Conservation (phyloP, 192 early-diverging fungal genomes). For the Cladochytrium replicatum region DNA sequence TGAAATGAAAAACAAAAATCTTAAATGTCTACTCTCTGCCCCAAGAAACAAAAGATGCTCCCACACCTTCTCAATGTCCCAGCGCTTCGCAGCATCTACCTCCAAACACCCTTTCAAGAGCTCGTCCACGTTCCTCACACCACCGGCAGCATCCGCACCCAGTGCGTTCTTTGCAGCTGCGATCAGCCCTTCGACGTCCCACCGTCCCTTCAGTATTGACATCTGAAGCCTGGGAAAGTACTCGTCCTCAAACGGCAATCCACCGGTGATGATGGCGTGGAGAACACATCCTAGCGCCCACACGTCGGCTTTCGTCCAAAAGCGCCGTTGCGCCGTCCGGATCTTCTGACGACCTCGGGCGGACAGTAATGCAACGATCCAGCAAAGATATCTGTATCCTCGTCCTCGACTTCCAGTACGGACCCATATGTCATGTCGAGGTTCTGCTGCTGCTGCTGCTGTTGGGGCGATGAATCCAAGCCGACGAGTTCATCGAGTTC, state of each 20-base stretch:
- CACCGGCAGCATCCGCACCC: too few relatives aligned
- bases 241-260: conserved; percentile 66
- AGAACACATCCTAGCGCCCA: conserved; percentile 72
- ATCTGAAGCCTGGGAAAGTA: conserved; percentile 60
- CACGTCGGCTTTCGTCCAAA: too few relatives aligned
- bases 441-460: too few relatives aligned
- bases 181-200: conserved; percentile 35
- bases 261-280: conserved; percentile 58
- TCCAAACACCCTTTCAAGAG: conserved; percentile 27
- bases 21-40: too few relatives aligned
- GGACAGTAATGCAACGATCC: conserved; percentile 63
- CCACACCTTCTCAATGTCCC: conserved; percentile 16
- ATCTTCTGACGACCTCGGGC: conserved; percentile 52
- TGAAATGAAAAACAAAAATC: too few relatives aligned
- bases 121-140: conserved; percentile 19
- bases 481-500: too few relatives aligned
- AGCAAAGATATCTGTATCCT: conserved; percentile 27
- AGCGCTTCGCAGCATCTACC: conserved; percentile 24
- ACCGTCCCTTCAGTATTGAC: conserved; percentile 56
- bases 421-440: too few relatives aligned
- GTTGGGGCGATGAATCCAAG: too few relatives aligned
- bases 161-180: too few relatives aligned
- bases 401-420: too few relatives aligned
- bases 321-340: conserved; percentile 34
- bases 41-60: too few relatives aligned